These are phyloP conservation scores for Cornus suecica DNA, from an alignment of 148 eudicot species.

Conservation along the genomic window DNA sequence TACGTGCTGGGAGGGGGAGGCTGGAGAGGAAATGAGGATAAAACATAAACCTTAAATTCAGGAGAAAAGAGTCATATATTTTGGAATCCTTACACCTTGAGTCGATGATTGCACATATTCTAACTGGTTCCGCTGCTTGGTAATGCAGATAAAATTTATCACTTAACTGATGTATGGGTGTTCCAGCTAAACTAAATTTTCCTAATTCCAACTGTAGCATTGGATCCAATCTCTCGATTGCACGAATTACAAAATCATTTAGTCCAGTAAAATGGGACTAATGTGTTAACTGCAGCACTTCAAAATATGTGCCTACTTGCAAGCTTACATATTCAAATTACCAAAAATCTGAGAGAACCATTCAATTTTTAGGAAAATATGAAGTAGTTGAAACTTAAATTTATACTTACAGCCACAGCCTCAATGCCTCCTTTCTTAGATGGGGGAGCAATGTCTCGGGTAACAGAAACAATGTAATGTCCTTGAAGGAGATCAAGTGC, in stretches of 20 bases:
- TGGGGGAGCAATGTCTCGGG: constrained; percentile 58
- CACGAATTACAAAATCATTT: background rate
- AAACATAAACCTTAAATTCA: background rate
- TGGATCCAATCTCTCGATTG: background rate
- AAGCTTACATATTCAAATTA: background rate
- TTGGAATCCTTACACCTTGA: background rate
- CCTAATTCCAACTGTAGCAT: background rate
- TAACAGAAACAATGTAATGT: constrained; percentile 73
- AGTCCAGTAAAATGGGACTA: background rate
- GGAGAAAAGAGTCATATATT: too few species aligned
- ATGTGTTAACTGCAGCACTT: background rate
- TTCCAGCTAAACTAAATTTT: background rate
- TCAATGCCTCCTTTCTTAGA: constrained; percentile 66
- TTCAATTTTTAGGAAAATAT: background rate
- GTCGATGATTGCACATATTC: background rate
- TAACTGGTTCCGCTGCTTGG: background rate
- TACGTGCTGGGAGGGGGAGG: background rate
- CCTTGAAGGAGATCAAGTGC: constrained; percentile 94
- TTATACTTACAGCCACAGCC: constrained; percentile 76
- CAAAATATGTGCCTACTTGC: background rate
- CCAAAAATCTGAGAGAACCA: background rate
- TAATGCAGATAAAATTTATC: background rate
- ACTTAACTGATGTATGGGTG: background rate
- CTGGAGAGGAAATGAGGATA: background rate
- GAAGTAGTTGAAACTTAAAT: background rate